These are phyloP conservation scores for Sugiyamaella japonica DNA, from an alignment of 1,139 yeast genomes.

Conservation along the genomic window DNA sequence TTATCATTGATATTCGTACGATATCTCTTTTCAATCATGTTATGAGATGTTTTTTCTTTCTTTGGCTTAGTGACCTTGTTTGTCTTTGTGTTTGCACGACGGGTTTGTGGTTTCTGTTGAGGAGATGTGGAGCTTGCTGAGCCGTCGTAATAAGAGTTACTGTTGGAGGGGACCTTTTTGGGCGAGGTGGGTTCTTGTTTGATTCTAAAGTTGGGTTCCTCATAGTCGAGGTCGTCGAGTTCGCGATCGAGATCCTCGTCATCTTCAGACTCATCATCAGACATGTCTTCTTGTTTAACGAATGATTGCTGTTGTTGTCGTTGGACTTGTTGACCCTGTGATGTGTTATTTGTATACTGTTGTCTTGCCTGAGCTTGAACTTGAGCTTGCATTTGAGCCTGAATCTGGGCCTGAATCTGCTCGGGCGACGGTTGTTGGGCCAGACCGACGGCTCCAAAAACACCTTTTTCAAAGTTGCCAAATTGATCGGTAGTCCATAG, in stretches of 20 bases:
- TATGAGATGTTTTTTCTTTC: slow-evolving; percentile 66
- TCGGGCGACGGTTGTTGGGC: not conserved
- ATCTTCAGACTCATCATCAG: slow-evolving; percentile 14
- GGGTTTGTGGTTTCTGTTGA: slow-evolving; percentile 8
- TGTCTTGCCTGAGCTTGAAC: not conserved
- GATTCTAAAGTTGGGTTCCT: slow-evolving; percentile 7
- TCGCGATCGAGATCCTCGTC: slow-evolving; percentile 7
- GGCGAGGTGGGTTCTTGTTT: slow-evolving; percentile 16
- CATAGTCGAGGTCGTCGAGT: slow-evolving; percentile 9
- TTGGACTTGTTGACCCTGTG: not conserved
- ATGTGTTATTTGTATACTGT: not conserved
- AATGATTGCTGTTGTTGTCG: not conserved
- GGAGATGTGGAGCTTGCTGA: slow-evolving; percentile 4
- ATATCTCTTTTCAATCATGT: slow-evolving; percentile 76
- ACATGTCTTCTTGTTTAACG: slow-evolving; percentile 11
- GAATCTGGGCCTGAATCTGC: not conserved
- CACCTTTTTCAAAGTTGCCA: slow-evolving; percentile 10
- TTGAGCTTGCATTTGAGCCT: slow-evolving; percentile 1
- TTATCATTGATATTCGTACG: slow-evolving; percentile 75
- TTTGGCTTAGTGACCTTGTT: slow-evolving; percentile 38
- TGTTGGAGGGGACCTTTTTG: not conserved
- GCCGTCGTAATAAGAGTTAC: not conserved
- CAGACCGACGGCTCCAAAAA: not conserved
- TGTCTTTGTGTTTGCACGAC: slow-evolving; percentile 25
- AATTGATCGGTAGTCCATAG: slow-evolving; percentile 14